These are phyloP conservation scores for Phyllostachys edulis DNA, from an alignment of 176 grass and related monocot species.

Conservation along the genomic window DNA sequence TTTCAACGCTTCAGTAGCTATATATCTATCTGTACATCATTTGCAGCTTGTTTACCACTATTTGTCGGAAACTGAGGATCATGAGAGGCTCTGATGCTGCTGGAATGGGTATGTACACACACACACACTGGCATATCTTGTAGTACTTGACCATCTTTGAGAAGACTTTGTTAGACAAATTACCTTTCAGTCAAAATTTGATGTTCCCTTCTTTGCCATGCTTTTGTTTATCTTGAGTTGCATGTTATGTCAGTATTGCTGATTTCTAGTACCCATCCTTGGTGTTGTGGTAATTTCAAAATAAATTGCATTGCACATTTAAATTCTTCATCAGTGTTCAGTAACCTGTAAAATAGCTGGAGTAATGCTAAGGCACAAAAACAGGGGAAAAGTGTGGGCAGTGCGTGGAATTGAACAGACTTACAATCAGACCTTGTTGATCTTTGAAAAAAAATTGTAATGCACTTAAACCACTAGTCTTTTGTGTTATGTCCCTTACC, in stretches of 20 bases:
- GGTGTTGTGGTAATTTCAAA: background rate
- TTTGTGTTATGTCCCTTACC: background rate
- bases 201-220: background rate
- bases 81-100: constrained; percentile 78
- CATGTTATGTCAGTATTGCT: background rate
- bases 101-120: constrained; percentile 61
- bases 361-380: background rate
- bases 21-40: background rate
- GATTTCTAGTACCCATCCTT: background rate
- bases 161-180: background rate
- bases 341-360: background rate
- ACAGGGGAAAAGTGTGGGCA: background rate
- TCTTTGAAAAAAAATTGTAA: background rate
- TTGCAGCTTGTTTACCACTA: constrained; percentile 65
- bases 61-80: constrained; percentile 61
- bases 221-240: constrained; percentile 9
- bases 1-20: background rate
- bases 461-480: background rate
- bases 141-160: background rate
- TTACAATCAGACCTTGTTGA: background rate
- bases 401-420: background rate
- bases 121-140: background rate
- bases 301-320: background rate
- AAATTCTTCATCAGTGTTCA: background rate
- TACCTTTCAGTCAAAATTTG: background rate